Conservation (phyloP, 768 basidiomycete species). For the Aureoboletus auriporus region DNA sequence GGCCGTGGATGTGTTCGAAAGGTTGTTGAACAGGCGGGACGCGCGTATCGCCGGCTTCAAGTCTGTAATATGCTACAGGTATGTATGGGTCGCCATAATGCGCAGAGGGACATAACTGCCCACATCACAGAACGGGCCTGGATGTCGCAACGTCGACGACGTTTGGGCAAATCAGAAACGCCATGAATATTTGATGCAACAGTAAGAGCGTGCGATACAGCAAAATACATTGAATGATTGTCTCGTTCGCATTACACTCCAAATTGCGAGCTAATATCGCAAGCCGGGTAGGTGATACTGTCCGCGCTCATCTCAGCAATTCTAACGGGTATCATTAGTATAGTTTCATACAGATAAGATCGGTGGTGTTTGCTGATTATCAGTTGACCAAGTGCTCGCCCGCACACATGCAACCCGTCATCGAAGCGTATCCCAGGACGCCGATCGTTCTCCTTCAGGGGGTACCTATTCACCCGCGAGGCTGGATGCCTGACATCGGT, state of each 20-base stretch:
- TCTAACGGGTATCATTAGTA: conserved; percentile 37
- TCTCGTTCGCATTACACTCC: conserved; percentile 53
- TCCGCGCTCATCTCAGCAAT: too few relatives aligned
- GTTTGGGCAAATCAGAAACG: conserved; percentile 22
- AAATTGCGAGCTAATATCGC: conserved; percentile 44
- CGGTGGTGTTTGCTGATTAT: not conserved
- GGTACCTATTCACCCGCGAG: conserved; percentile 75
- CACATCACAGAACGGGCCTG: conserved; percentile 52
- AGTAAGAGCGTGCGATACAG: conserved; percentile 47
- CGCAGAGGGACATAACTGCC: not conserved
- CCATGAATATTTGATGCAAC: conserved; percentile 31
- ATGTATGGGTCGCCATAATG: not conserved
- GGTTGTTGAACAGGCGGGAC: conserved; percentile 35
- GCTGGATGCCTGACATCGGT: conserved; percentile 73
- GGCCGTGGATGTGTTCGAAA: conserved; percentile 8
- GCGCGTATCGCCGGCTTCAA: conserved; percentile 64
- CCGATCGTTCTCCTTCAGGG: conserved; percentile 69
- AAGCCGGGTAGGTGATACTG: conserved; percentile 52
- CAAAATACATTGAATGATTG: conserved; percentile 65
- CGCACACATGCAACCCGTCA: conserved; percentile 62
- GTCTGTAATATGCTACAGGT: conserved; percentile 69
- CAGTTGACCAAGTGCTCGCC: conserved; percentile 56
- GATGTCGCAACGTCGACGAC: conserved; percentile 37
- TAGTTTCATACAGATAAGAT: conserved; percentile 70
- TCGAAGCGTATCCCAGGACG: conserved; percentile 57